Evolutionary conservation across 164 flowering plant species (phyloP), one percentile per base, ranked within the genome.

Genomic region (Tinospora cordifolia): DNA sequence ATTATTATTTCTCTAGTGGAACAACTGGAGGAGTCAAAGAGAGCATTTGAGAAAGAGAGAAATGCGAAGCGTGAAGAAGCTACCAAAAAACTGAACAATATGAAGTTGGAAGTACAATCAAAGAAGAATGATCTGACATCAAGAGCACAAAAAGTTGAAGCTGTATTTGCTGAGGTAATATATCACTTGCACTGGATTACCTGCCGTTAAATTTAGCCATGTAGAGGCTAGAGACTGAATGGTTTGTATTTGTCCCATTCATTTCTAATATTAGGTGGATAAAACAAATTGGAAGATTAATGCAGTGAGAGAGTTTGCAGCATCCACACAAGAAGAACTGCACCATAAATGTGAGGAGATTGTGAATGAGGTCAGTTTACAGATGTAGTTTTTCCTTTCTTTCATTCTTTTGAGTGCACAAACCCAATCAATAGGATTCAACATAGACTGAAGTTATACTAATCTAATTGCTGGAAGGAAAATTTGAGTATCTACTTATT

Each of bases 91-190:
- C 68, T 91, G 17, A 79, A 81, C 62, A 76, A 75, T 60, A 82
- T 86, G 65, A 90, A 84, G 81, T 72, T 77, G 71, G 85, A 87
- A 75, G 75, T 80, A 30, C 92, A 88, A 83, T 79, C 86, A n/a
- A 80, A 75, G 79, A 86, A 79, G 74, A 80, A 13, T 41, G 83
- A 79, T 57, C 79, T 88, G 6, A 85, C 81, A 59, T 67, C 72
- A 36, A 88, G 86, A 77, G 84, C 87, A 64, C 82, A 63, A 71
- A 81, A 85, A 60, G 81, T 89, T 65, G 87, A 88, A 78, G 84
- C 85, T 64, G 68, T 83, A 72, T 75, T 89, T 47, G 77, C 79
- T 3, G 88, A 91, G 94, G 98, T 91, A 84, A 44, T 30, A 22
- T 40, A 30, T 67, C 7, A 6, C 8, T 66, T 0, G 14, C 9